Conservation (phyloP, 331 rosid species). For the Quercus tomentella region DNA sequence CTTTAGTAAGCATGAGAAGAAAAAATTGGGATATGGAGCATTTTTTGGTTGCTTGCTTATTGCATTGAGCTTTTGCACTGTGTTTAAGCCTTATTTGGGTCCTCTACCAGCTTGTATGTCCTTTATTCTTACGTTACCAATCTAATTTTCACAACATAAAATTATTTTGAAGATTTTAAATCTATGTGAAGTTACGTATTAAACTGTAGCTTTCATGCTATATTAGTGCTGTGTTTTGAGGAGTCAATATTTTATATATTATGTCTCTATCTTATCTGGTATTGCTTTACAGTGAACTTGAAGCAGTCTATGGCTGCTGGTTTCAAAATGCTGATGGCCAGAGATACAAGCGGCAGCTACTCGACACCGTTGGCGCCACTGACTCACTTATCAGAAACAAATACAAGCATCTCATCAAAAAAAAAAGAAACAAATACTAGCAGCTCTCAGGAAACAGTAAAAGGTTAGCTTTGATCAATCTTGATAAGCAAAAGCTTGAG, state of each 20-base stretch:
- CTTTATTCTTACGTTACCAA: not conserved
- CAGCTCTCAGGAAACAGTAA: constrained; percentile 26
- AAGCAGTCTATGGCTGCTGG: constrained; percentile 39
- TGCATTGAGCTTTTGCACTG: constrained; percentile 56
- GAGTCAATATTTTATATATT: not conserved
- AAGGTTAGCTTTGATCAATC: constrained; percentile 28
- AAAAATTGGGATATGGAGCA: constrained; percentile 72
- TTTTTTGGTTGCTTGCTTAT: constrained; percentile 50
- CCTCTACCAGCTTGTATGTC: constrained; percentile 63
- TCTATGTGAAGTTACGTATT: not conserved
- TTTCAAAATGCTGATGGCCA: constrained; percentile 50
- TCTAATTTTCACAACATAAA: constrained; percentile 2
- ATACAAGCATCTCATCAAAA: too few relatives aligned
- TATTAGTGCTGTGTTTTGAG: not conserved
- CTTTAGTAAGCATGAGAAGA: constrained; percentile 80
- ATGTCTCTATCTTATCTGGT: not conserved
- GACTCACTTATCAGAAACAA: not conserved
- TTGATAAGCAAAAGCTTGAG: not conserved
- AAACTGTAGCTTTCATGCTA: not conserved
- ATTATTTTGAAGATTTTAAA: not conserved
- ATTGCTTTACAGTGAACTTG: constrained; percentile 50
- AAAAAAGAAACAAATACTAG: not conserved
- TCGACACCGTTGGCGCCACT: not conserved
- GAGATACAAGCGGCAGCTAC: constrained; percentile 22
- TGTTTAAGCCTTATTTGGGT: constrained; percentile 64